Evolutionary conservation across 2,329 filamentous ascomycete genomes (phyloP).

Genomic region (Albifimbria verrucaria): DNA sequence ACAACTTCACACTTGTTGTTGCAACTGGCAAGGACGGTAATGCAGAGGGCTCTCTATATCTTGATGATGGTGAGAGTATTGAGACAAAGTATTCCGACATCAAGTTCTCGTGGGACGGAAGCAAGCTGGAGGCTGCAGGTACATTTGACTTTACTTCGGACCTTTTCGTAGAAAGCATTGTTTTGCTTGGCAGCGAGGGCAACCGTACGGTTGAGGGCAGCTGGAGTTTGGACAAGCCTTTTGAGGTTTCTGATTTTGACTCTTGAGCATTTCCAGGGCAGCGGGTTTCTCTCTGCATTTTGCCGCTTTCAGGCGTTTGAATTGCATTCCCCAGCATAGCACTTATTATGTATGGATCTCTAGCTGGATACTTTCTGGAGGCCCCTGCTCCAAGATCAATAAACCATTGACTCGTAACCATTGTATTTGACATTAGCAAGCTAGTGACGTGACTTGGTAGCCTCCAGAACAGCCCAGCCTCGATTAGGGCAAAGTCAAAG

Average conservation of each 20-base stretch:
- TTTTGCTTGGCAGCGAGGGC: not conserved
- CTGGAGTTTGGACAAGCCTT: not conserved
- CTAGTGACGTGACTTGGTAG: no score
- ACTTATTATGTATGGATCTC: no score
- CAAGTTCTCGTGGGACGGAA: constrained; percentile 2
- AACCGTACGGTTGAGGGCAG: not conserved
- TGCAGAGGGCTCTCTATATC: constrained; percentile 62
- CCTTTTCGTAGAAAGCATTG: not conserved
- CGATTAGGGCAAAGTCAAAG: no score
- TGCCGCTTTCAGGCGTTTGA: no score
- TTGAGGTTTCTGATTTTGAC: not conserved
- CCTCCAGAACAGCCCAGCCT: no score
- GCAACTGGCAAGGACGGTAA: constrained; percentile 58
- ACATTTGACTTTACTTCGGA: not conserved
- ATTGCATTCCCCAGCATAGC: no score
- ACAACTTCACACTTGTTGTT: constrained; percentile 66
- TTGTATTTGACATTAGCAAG: no score
- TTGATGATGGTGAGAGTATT: constrained; percentile 60
- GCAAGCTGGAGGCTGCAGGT: not conserved
- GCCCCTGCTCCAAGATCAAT: no score
- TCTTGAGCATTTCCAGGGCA: not conserved
- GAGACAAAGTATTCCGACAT: constrained; percentile 1
- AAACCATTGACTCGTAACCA: no score
- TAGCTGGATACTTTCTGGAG: no score
- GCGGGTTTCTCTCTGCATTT: no score